These are phyloP conservation scores for Chenopodium suecicum DNA, from an alignment of 148 eudicot species.

Conservation along the genomic window DNA sequence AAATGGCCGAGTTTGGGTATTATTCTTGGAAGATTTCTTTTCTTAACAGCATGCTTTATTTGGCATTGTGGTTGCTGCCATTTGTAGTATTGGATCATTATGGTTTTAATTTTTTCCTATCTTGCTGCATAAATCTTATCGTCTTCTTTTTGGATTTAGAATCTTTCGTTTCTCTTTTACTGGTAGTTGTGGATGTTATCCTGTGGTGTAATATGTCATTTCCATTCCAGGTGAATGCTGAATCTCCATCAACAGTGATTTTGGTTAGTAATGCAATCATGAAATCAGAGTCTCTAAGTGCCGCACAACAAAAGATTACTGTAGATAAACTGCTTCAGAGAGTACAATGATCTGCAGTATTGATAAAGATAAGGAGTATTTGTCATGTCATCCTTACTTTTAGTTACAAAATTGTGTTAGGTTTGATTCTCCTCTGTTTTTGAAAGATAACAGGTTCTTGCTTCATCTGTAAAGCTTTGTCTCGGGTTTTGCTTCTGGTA, in stretches of 20 bases:
- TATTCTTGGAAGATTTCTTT: slow-evolving; percentile 7
- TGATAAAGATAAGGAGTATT: not conserved
- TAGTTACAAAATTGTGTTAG: not conserved
- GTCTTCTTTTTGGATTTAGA: not conserved
- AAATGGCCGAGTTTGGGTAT: slow-evolving; percentile 98
- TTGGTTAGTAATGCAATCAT: slow-evolving; percentile 76
- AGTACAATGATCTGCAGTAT: slow-evolving; percentile 28
- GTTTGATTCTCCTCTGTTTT: not conserved
- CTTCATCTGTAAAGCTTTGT: not conserved
- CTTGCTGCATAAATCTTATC: not conserved
- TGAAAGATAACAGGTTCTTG: not conserved
- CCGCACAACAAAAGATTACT: slow-evolving; percentile 66
- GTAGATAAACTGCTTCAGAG: slow-evolving; percentile 74
- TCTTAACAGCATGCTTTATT: not conserved
- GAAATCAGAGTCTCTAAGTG: slow-evolving; percentile 66
- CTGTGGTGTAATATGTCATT: not conserved
- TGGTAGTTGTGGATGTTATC: not conserved
- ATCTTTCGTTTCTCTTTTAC: not conserved
- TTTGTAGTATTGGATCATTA: not conserved
- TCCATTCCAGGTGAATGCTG: slow-evolving; percentile 68
- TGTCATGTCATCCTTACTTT: not conserved
- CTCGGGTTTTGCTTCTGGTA: not conserved
- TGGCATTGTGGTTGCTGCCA: not conserved
- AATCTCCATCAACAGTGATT: slow-evolving; percentile 60
- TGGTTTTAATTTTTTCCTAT: not conserved